Evolutionary conservation across 805 yeast genomes (phyloP), one percentile per base, ranked within the genome.

Genomic region (Barnettozyma sp.): DNA sequence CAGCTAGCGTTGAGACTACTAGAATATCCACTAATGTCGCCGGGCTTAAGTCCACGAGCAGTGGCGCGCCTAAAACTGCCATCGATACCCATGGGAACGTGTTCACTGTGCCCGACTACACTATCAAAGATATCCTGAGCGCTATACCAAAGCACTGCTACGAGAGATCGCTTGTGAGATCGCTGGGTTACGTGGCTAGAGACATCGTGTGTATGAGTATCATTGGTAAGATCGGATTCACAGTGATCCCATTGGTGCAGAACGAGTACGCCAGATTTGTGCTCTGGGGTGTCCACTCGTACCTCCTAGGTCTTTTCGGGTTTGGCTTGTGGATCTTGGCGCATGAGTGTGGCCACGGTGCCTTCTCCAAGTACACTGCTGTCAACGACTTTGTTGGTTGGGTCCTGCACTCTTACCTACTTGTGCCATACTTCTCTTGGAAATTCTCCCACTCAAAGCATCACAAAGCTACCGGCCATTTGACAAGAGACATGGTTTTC

Each of bases 331-430:
- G 80, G 81, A 71, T 75, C 42, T 55, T 75, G 52, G 78, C 78
- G 31, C 80, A 73, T 52, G 79, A 73, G 57, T 75, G 81, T 62
- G 80, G 81, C 27, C 82, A 75, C 53, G 70, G 68, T 35, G 80
- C 80, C 14, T 75, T 75, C 51, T 67, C 75, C 25, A 77, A 74
- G 46, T 71, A 71, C 48, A 64, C 60, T 39, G 54, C 54, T 48
- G 63, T 75, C 35, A 75, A 75, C 48, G 78, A 74, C 52, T 52
- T 66, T 19, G 67, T 72, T 39, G 82, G 82, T 35, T 75, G 80
- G 81, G 65, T 71, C 20, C 54, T 75, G 33, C 81, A 75, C 52
- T 72, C 78, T 29, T 73, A 69, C 49, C 56, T 66, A 43, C 56
- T 71, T 42, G 78, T 74, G 36, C 82, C 81, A 20, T 75, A 71